Base-by-base conservation (phyloP, 176 grass and related monocot genomes). In the Carex parvula region DNA sequence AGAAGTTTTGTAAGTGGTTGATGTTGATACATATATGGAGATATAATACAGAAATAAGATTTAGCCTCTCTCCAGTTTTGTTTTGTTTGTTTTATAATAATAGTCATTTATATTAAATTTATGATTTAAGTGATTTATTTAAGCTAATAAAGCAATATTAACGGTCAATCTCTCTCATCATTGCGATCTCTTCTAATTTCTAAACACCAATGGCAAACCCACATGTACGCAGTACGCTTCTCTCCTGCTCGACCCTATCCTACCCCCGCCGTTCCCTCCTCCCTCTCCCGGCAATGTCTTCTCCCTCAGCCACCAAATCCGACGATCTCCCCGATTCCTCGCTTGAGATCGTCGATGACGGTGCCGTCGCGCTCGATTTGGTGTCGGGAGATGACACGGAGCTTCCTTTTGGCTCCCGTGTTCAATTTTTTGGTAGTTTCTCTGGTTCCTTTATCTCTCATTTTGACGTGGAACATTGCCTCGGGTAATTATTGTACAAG, bases 351-450 rank as follows among this genome's bases (percentile, higher is more conserved):
- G 79, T 89, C 54, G 95, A 98, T 83, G 88, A 90, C 50, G 95
- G 95, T 10, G 83, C 92, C 44, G 60, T 98, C 42, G 89, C 92
- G 15, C 89, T 98, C 82, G 92, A 98, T 79, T 98, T 92, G 95
- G 95, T 98, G 60, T 70, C 67, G 56, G 91, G 92, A 48, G 95
- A 98, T 78, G 92, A 93, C 17, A 83, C 62, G 5, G 14, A 17
- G 70, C 79, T 98, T 10, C 89, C 91, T 13, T 44, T 15, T 8
- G 89, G 95, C 91, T 17, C 92, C 92, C 2, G 82, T 95, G 65
- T 92, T 95, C 8, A 87, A 95, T 85, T 92, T 92, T 98, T 66
- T 94, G 92, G 95, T 98, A 12, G 79, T 3, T 70, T 74, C 55
- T 84, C 29, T 29, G 39, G 3, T 66, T 5, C 1, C 54, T 15